These are phyloP conservation scores for Craterostigma plantagineum DNA, from an alignment of 257 asterid genomes.

Conservation along the genomic window DNA sequence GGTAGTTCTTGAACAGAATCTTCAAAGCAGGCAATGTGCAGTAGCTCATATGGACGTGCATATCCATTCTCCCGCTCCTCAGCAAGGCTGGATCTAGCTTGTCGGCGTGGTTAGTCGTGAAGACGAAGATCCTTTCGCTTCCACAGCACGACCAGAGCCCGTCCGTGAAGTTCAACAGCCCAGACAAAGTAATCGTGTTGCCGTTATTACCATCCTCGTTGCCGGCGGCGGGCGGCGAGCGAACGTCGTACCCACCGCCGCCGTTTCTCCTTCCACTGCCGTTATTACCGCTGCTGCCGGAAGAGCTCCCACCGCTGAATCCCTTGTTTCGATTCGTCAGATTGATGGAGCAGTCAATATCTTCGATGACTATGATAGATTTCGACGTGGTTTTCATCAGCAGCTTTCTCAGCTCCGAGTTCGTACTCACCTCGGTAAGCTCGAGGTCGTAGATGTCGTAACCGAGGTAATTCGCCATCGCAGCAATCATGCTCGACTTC, in stretches of 20 bases:
- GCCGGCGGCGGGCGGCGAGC: background rate
- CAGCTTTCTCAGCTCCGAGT: constrained; percentile 15
- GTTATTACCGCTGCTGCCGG: too few species aligned
- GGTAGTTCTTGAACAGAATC: constrained; percentile 1
- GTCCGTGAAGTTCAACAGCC: constrained; percentile 44
- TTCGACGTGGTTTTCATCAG: constrained; percentile 17
- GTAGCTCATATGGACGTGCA: constrained; percentile 15
- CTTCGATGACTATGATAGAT: constrained; percentile 16
- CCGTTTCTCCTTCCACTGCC: background rate
- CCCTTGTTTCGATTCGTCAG: constrained; percentile 1
- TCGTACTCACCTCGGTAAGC: constrained; percentile 14
- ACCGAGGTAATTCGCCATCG: constrained; percentile 16
- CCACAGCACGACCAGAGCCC: constrained; percentile 67
- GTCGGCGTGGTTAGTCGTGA: constrained; percentile 49
- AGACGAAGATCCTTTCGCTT: constrained; percentile 46
- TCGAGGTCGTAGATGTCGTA: constrained; percentile 18
- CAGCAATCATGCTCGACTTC: constrained; percentile 19
- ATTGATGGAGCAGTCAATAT: constrained; percentile 16
- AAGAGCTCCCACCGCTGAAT: background rate
- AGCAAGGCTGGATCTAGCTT: constrained; percentile 46
- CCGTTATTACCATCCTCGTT: constrained; percentile 1
- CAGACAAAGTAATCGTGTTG: constrained; percentile 40
- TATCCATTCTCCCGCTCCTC: constrained; percentile 65
- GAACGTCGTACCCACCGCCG: background rate
- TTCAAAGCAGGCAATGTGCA: background rate